A percentile compares a stretch with the other conserved stretches of the same genome.
phyloP scores from a whole-genome alignment of 1,139 yeast genomes.

The Protomyces macrosporus region DNA sequence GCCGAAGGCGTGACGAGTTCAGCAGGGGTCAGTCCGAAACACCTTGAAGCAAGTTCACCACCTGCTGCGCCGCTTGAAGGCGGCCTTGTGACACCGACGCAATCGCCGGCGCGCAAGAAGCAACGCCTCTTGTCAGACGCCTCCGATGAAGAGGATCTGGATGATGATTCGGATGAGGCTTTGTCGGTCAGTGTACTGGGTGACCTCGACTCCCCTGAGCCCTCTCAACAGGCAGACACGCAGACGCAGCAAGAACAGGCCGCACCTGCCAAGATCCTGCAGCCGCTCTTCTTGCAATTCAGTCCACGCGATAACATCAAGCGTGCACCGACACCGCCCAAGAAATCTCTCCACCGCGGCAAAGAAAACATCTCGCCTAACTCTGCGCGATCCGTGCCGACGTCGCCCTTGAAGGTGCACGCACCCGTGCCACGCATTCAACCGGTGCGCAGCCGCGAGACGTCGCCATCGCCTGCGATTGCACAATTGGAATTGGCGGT shows the following conservation, averaged over 20 bases:
- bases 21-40: background rate
- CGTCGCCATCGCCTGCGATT: background rate
- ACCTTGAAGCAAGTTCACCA: background rate
- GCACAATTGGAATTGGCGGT: background rate
- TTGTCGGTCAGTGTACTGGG: background rate
- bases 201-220: background rate
- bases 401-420: background rate
- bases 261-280: background rate
- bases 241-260: background rate
- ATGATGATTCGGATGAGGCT: background rate
- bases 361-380: conserved; percentile 13
- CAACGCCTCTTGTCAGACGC: background rate
- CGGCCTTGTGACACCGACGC: background rate
- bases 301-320: background rate
- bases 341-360: background rate
- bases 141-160: background rate
- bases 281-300: conserved; percentile 5
- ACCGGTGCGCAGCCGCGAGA: background rate
- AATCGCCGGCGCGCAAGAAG: background rate
- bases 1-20: too few species aligned
- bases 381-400: background rate
- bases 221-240: background rate
- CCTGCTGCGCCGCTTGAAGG: background rate
- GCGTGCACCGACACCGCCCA: background rate
- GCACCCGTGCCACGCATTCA: background rate